A percentile compares a stretch with the other conserved stretches of the same genome.
phyloP scores from a whole-genome alignment of 768 basidiomycete genomes.

The Termitomyces sp. region DNA sequence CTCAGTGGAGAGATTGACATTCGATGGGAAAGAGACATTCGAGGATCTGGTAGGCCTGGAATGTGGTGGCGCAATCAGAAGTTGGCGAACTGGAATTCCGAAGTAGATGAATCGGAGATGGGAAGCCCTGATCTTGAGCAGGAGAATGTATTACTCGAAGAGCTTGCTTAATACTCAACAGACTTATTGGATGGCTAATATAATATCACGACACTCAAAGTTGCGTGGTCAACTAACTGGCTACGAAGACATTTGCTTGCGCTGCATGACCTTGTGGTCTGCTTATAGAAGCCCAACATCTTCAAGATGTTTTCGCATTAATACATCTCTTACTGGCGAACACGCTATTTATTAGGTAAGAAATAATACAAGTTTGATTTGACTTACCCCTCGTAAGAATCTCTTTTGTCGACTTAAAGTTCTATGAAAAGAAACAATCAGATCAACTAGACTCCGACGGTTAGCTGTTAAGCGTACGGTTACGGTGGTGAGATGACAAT shows the following conservation, averaged over 20 bases:
- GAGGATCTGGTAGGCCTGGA: conserved; percentile 35
- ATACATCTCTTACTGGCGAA: conserved; percentile 40
- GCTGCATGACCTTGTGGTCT: not conserved
- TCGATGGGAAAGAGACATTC: conserved; percentile 55
- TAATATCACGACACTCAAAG: not conserved
- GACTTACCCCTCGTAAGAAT: conserved; percentile 46
- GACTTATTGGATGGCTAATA: not conserved
- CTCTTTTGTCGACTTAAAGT: conserved; percentile 51
- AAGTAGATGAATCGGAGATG: conserved; percentile 11
- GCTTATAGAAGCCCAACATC: conserved; percentile 33
- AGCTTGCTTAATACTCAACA: conserved; percentile 6
- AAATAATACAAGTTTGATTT: not conserved
- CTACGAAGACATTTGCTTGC: not conserved
- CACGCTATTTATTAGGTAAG: conserved; percentile 5
- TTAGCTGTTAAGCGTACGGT: conserved; percentile 41
- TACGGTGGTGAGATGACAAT: conserved; percentile 65
- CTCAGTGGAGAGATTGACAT: conserved; percentile 60
- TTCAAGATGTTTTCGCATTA: conserved; percentile 42
- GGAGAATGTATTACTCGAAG: conserved; percentile 11
- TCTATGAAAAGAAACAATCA: conserved; percentile 30
- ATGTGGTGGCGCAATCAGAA: conserved; percentile 41
- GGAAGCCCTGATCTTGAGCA: conserved; percentile 2
- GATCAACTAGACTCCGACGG: not conserved
- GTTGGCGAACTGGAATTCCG: conserved; percentile 35
- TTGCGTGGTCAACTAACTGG: not conserved